Conservation (phyloP, 2,329 filamentous ascomycete genomes). For the Fusarium sp. region DNA sequence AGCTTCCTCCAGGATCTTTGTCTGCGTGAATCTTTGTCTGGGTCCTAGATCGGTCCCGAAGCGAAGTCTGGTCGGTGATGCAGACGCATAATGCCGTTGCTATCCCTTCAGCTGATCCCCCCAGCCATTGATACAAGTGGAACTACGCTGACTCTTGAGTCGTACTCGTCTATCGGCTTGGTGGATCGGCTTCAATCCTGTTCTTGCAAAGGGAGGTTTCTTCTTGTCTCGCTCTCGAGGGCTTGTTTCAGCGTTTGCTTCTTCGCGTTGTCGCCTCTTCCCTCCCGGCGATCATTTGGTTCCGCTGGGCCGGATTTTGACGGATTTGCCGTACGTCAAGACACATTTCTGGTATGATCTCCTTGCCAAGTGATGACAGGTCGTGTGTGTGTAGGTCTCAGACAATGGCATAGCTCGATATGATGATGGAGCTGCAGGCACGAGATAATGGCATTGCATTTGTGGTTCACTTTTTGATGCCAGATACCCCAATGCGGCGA, state of each 20-base stretch:
- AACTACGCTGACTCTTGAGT: slow-evolving; percentile 26
- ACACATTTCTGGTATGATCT: slow-evolving; percentile 6
- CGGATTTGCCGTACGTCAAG: background rate
- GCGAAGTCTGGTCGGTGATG: background rate
- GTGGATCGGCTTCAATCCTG: slow-evolving; percentile 28
- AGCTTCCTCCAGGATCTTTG: slow-evolving; percentile 13
- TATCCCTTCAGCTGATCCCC: slow-evolving; percentile 20
- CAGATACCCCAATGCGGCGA: background rate
- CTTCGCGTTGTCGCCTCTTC: slow-evolving; percentile 41
- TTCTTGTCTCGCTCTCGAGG: slow-evolving; percentile 5
- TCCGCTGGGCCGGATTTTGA: slow-evolving; percentile 9
- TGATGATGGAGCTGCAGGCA: slow-evolving; percentile 14
- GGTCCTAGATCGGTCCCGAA: slow-evolving; percentile 2
- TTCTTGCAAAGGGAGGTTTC: slow-evolving; percentile 9
- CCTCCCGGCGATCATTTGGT: slow-evolving; percentile 28
- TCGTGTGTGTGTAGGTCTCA: slow-evolving; percentile 14
- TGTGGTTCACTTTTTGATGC: background rate
- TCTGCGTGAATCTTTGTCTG: slow-evolving; percentile 4
- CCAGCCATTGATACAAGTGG: slow-evolving; percentile 5
- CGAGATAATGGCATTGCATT: background rate
- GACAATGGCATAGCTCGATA: slow-evolving; percentile 5
- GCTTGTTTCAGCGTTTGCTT: slow-evolving; percentile 27
- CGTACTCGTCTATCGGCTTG: slow-evolving; percentile 19
- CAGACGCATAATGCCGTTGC: slow-evolving; percentile 24
- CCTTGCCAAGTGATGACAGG: slow-evolving; percentile 22